Evolutionary conservation across 768 basidiomycete genomes (phyloP).

Genomic region (Tricholoma matsutake): DNA sequence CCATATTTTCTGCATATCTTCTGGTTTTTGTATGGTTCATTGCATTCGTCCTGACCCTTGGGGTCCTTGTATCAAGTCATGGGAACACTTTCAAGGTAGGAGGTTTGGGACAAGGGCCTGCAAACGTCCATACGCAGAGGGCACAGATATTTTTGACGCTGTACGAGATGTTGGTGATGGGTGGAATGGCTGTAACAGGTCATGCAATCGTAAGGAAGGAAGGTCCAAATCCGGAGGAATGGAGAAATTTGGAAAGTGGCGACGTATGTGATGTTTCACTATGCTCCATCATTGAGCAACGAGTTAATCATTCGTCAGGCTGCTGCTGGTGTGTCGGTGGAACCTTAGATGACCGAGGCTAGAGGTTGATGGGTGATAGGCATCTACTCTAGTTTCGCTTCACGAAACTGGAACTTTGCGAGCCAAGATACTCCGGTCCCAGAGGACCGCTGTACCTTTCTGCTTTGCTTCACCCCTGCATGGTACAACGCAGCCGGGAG

Average conservation of each 20-base stretch:
- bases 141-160: slow-evolving; percentile 27
- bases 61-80: slow-evolving; percentile 19
- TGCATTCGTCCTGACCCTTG: slow-evolving; percentile 26
- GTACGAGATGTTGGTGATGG: slow-evolving; percentile 23
- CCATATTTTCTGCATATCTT: slow-evolving; percentile 28
- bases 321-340: background rate
- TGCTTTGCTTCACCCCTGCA: background rate
- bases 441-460: background rate
- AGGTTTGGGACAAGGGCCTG: slow-evolving; percentile 24
- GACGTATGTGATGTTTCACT: slow-evolving; percentile 7
- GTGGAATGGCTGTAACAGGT: slow-evolving; percentile 23
- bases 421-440: background rate
- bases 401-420: background rate
- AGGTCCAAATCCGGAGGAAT: slow-evolving; percentile 29
- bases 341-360: background rate
- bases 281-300: background rate
- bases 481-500: background rate
- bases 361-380: background rate
- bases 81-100: slow-evolving; percentile 15
- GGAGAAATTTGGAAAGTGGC: slow-evolving; percentile 20
- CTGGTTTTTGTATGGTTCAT: slow-evolving; percentile 29
- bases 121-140: slow-evolving; percentile 25
- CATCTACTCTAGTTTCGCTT: background rate
- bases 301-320: background rate
- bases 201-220: slow-evolving; percentile 28